Evolutionary conservation across 306 rosid genomes (phyloP), one percentile per base, ranked within the genome.

Genomic region (Quercus agrifolia): DNA sequence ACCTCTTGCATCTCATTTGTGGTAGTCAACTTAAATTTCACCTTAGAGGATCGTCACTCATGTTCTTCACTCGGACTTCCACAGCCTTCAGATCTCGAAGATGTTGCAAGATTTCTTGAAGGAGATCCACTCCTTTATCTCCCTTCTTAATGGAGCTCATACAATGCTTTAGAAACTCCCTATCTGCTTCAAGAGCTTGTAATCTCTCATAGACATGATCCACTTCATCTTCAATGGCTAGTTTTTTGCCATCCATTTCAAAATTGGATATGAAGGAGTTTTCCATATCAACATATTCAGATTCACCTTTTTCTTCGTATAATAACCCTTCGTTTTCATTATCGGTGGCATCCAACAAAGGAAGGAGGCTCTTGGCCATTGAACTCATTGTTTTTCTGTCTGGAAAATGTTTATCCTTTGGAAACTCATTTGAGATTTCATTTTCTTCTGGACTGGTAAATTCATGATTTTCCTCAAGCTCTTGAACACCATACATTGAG

Each of bases 141-240:
- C 96, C 97, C 52, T 87, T 81, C 79, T 89, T 89, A 35, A 85
- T 73, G 56, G 95, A 90, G 54, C 92, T 87, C 87, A 90, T 84
- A 41, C 93, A 90, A 54, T 90, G 87, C 59, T 83, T 86, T 1
- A 92, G 86, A 86, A 90, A 92, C 76, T 92, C 92, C 64, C 83
- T 80, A 71, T 92, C 97, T 49, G 89, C 83, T 81, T 91, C 96
- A 75, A 91, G 93, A 77, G 93, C 93, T 81, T 92, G 92, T 54
- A 91, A 68, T 73, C 95, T 88, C 82, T 88, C 96, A 38, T 92
- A 91, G 62, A 92, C 96, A 10, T 82, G 90, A 81, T 86, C 97
- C 19, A 92, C 97, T 73, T 92, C 97, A 77, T 89, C 93, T 76
- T 89, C 93, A 44, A 92, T 81, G 52, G 78, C 74, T 25, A 79